Conservation (phyloP, 495 filamentous ascomycete genomes). For the Annulohypoxylon stygium region DNA sequence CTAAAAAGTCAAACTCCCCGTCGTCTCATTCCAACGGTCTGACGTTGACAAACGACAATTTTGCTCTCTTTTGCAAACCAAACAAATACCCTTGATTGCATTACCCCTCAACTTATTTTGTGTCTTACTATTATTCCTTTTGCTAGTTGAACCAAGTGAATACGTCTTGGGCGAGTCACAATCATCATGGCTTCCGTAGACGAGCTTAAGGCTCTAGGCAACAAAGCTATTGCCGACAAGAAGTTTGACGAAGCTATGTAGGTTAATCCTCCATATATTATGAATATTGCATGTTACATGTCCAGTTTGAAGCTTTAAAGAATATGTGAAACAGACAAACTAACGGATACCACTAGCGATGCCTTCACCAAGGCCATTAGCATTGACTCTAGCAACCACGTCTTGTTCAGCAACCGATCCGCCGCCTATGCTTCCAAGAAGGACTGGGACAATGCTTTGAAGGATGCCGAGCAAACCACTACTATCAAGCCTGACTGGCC, state of each 20-base stretch:
- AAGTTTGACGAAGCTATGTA: constrained; percentile 97
- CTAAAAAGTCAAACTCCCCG: constrained; percentile 35
- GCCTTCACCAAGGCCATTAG: constrained; percentile 95
- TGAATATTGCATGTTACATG: neutral
- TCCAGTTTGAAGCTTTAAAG: neutral
- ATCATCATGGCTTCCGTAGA: constrained; percentile 64
- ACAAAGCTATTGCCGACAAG: constrained; percentile 97
- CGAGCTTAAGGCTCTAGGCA: constrained; percentile 92
- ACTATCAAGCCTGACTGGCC: constrained; percentile 98
- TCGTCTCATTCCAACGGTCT: constrained; percentile 33
- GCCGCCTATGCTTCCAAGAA: constrained; percentile 94
- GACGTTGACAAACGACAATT: neutral
- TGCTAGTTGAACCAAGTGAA: neutral
- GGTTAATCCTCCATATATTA: constrained; percentile 54
- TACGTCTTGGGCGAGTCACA: neutral
- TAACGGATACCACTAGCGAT: constrained; percentile 67
- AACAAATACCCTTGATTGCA: neutral
- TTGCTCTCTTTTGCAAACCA: neutral
- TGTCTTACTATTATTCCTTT: neutral
- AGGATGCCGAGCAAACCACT: constrained; percentile 92
- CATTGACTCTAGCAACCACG: constrained; percentile 89
- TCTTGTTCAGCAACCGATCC: constrained; percentile 97
- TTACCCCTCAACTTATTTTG: neutral
- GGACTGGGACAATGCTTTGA: constrained; percentile 84
- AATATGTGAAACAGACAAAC: neutral